Conservation (phyloP, 768 basidiomycete species). For the Tricholoma hemisulphureum region DNA sequence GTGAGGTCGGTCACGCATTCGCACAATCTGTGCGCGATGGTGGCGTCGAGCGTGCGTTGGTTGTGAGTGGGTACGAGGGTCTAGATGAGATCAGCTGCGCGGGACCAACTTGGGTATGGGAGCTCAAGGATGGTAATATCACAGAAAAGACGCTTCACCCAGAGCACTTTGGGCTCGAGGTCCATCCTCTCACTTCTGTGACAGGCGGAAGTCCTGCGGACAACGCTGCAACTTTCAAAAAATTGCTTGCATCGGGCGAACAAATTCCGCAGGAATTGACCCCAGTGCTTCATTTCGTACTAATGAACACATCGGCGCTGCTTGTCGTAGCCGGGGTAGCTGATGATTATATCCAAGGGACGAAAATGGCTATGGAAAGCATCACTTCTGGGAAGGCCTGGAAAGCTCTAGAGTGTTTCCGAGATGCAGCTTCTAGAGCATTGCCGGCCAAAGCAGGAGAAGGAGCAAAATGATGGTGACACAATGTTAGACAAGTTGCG, state of each 20-base stretch:
- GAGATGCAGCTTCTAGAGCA: constrained; percentile 31
- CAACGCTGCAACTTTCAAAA: constrained; percentile 74
- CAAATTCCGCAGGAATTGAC: constrained; percentile 54
- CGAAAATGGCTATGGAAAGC: constrained; percentile 61
- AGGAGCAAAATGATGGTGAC: not conserved
- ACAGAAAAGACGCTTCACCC: constrained; percentile 63
- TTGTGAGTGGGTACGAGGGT: constrained; percentile 90
- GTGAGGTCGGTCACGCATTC: constrained; percentile 77
- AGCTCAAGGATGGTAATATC: constrained; percentile 68
- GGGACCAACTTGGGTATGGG: constrained; percentile 85
- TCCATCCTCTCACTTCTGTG: constrained; percentile 70
- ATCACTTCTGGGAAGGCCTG: constrained; percentile 60
- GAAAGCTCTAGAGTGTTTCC: constrained; percentile 53
- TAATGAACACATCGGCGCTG: constrained; percentile 87
- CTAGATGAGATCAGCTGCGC: constrained; percentile 96
- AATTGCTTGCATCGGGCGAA: constrained; percentile 58
- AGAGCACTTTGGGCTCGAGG: constrained; percentile 70
- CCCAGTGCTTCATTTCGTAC: constrained; percentile 80
- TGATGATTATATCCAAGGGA: constrained; percentile 66
- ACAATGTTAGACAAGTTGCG: too few relatives aligned
- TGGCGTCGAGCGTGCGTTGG: constrained; percentile 79
- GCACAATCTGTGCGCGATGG: constrained; percentile 69
- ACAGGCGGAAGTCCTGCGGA: constrained; percentile 71
- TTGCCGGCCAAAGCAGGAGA: not conserved
- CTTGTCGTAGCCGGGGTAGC: constrained; percentile 83